Evolutionary conservation across 2,329 filamentous ascomycete species (phyloP).

Genomic region (Diatrype stigma): DNA sequence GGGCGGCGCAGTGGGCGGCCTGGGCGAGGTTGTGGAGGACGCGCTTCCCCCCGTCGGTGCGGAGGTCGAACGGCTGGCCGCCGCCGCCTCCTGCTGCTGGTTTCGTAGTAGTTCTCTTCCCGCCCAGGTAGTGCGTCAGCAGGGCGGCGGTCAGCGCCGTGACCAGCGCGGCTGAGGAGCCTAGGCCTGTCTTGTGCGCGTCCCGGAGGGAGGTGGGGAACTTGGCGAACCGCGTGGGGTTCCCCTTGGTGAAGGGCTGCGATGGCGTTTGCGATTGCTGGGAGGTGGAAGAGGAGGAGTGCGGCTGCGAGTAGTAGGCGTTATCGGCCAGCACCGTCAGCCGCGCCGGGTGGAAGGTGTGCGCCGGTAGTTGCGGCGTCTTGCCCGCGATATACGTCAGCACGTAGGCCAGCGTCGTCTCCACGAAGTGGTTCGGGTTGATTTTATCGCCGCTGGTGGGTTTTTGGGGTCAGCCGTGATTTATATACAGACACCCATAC

Average conservation of each 20-base stretch:
- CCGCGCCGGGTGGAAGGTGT: slow-evolving; percentile 61
- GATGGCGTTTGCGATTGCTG: not conserved
- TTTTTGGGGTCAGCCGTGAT: not conserved
- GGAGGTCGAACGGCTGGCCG: slow-evolving; percentile 49
- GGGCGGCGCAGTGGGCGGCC: slow-evolving; percentile 88
- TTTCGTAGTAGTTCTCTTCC: too few species aligned
- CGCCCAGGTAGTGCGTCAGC: slow-evolving; percentile 69
- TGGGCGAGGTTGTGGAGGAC: slow-evolving; percentile 90
- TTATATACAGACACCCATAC: not conserved
- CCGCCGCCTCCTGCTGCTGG: too few species aligned
- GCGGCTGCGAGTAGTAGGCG: slow-evolving; percentile 85
- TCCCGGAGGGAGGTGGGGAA: slow-evolving; percentile 71
- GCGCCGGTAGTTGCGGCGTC: slow-evolving; percentile 31
- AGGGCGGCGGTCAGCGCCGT: slow-evolving; percentile 78
- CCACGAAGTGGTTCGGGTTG: slow-evolving; percentile 76
- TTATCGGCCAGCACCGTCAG: slow-evolving; percentile 92
- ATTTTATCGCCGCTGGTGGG: slow-evolving; percentile 40
- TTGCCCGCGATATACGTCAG: slow-evolving; percentile 70
- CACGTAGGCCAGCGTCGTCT: slow-evolving; percentile 83
- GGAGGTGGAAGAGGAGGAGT: slow-evolving; percentile 20
- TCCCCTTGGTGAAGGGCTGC: slow-evolving; percentile 11
- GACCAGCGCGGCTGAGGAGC: slow-evolving; percentile 90
- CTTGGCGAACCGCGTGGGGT: slow-evolving; percentile 61
- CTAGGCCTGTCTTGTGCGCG: slow-evolving; percentile 93
- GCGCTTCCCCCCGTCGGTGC: slow-evolving; percentile 47